phyloP scores from a whole-genome alignment of 2,329 filamentous ascomycete genomes.

The Herpotrichia juniperi region DNA sequence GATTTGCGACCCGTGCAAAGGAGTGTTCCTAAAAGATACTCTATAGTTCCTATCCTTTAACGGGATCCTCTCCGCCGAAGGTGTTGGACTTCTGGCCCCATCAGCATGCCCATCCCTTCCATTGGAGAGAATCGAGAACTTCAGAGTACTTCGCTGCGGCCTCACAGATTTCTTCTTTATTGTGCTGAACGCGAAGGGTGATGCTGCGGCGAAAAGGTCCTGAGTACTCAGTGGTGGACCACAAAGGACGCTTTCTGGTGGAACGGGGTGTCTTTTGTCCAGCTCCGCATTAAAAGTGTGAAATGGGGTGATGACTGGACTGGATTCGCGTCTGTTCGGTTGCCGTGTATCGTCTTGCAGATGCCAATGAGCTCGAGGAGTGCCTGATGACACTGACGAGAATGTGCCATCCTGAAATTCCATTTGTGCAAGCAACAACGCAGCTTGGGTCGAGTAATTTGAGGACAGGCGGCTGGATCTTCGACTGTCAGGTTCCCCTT shows the following conservation, averaged over 20 bases:
- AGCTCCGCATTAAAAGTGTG: slow-evolving; percentile 31
- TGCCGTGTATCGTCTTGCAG: slow-evolving; percentile 22
- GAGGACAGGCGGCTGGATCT: slow-evolving; percentile 24
- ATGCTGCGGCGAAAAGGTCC: slow-evolving; percentile 49
- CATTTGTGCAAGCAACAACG: slow-evolving; percentile 40
- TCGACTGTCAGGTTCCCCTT: not conserved
- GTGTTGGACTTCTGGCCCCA: slow-evolving; percentile 27
- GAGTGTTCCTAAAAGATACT: slow-evolving; percentile 19
- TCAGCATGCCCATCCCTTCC: slow-evolving; percentile 10
- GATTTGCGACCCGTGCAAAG: slow-evolving; percentile 31
- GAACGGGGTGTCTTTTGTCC: slow-evolving; percentile 17
- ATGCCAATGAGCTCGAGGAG: not conserved
- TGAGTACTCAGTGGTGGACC: slow-evolving; percentile 48
- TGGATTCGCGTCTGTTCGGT: slow-evolving; percentile 15
- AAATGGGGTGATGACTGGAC: slow-evolving; percentile 36
- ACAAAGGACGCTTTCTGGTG: slow-evolving; percentile 16
- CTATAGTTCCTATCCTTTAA: slow-evolving; percentile 34
- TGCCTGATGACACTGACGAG: slow-evolving; percentile 19
- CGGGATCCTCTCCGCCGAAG: slow-evolving; percentile 26
- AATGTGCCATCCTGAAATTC: slow-evolving; percentile 39
- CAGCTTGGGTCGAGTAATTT: slow-evolving; percentile 43
- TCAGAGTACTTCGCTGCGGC: slow-evolving; percentile 26
- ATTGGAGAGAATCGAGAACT: slow-evolving; percentile 25
- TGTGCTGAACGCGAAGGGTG: slow-evolving; percentile 49
- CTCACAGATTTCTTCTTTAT: slow-evolving; percentile 45